Evolutionary conservation across 208 protist species (phyloP).

Genomic region (Leishmania braziliensis): DNA sequence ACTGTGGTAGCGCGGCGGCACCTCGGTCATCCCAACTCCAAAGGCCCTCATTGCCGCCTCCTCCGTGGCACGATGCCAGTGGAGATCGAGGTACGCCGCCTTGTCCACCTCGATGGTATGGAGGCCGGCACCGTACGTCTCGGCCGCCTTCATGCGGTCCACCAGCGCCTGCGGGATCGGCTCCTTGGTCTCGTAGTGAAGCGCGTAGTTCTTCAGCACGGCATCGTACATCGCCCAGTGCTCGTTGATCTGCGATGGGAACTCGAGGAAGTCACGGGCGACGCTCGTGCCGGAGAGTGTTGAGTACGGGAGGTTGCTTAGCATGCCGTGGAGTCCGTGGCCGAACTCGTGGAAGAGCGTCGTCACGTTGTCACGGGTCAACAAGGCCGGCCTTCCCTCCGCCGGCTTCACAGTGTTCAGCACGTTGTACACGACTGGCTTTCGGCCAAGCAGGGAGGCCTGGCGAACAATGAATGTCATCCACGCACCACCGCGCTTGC

Average conservation of each 20-base stretch:
- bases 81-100: too few relatives aligned
- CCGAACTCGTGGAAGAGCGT: constrained; percentile 76
- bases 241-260: constrained; percentile 84
- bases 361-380: too few relatives aligned
- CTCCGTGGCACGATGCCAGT: constrained; percentile 38
- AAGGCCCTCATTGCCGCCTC: constrained; percentile 21
- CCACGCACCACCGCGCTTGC: too few relatives aligned
- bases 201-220: constrained; percentile 55
- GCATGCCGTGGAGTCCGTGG: constrained; percentile 80
- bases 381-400: too few relatives aligned
- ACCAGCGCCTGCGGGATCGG: constrained; percentile 50
- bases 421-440: too few relatives aligned
- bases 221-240: constrained; percentile 56
- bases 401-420: too few relatives aligned
- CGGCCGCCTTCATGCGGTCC: constrained; percentile 41
- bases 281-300: constrained; percentile 67
- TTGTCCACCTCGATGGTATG: constrained; percentile 53
- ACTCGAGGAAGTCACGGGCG: constrained; percentile 77
- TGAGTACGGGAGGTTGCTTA: constrained; percentile 40
- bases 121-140: constrained; percentile 39
- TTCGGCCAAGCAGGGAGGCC: too few relatives aligned
- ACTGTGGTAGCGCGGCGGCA: constrained; percentile 49
- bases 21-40: constrained; percentile 12
- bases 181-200: constrained; percentile 58
- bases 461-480: too few relatives aligned